Conservation (phyloP, 148 eudicot genomes). For the Amaranthus cruentus region DNA sequence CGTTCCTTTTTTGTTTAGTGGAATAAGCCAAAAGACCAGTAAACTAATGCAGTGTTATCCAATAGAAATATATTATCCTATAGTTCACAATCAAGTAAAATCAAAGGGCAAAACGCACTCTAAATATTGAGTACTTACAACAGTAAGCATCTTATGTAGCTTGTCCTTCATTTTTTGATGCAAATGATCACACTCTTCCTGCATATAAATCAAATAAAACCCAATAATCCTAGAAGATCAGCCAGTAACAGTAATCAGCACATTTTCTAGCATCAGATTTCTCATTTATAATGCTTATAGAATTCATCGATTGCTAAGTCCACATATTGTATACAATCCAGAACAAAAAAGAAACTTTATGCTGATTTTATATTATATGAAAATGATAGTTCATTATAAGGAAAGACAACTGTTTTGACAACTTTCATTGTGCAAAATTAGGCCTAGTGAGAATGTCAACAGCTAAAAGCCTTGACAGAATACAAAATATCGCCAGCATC, state of each 20-base stretch:
- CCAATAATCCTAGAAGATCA: background rate
- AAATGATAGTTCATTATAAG: background rate
- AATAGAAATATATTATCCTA: background rate
- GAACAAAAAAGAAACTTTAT: background rate
- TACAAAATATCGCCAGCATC: too few relatives aligned
- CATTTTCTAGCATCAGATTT: background rate
- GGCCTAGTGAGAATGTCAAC: background rate
- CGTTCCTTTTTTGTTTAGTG: background rate
- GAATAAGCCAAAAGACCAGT: background rate
- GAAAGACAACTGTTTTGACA: background rate
- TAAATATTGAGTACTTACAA: slow-evolving; percentile 21
- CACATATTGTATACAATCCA: background rate
- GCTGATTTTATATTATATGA: background rate
- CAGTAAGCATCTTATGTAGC: slow-evolving; percentile 24
- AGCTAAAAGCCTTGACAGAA: background rate
- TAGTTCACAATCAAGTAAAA: background rate
- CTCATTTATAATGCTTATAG: background rate
- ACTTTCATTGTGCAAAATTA: background rate
- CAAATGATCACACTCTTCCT: slow-evolving; percentile 30
- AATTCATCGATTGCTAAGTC: background rate
- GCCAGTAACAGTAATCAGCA: background rate
- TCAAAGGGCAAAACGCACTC: background rate
- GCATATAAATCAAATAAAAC: background rate
- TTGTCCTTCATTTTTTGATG: slow-evolving; percentile 23
- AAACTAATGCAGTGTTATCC: slow-evolving; percentile 1